phyloP scores from a whole-genome alignment of 1,284 basidiomycete genomes.

The Hypsizygus ulmarius region DNA sequence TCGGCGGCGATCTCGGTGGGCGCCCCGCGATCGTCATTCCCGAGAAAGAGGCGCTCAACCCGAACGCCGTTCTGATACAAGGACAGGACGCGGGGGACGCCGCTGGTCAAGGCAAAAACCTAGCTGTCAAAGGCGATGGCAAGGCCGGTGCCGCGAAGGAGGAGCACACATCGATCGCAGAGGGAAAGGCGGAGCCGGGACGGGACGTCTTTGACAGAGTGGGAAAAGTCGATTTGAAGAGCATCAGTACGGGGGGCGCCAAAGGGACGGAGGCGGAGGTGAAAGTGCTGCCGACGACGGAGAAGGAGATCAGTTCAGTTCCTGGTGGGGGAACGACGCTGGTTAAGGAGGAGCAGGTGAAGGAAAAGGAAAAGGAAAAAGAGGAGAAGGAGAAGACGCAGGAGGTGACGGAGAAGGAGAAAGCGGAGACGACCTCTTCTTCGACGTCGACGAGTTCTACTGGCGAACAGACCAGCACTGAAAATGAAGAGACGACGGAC shows the following conservation, averaged over 20 bases:
- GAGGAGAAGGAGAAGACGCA: neutral
- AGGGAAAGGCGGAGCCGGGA: conserved; percentile 63
- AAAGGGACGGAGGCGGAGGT: conserved; percentile 21
- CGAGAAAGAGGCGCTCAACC: conserved; percentile 23
- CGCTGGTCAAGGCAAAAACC: conserved; percentile 6
- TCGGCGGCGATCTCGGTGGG: conserved; percentile 46
- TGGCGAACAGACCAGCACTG: neutral
- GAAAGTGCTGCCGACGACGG: conserved; percentile 26
- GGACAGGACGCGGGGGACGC: neutral
- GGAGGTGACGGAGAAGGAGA: conserved; percentile 3
- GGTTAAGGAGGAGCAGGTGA: conserved; percentile 4
- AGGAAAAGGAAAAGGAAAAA: neutral
- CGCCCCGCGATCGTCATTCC: conserved; percentile 48
- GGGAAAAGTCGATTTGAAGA: conserved; percentile 37
- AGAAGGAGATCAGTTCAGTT: conserved; percentile 37
- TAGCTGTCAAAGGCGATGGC: neutral
- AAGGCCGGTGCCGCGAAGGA: conserved; percentile 18
- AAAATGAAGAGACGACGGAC: neutral
- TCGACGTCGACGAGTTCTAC: neutral
- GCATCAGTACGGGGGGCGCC: conserved; percentile 13
- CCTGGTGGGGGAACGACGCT: conserved; percentile 11
- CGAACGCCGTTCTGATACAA: conserved; percentile 6
- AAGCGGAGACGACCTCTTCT: neutral
- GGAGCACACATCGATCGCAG: conserved; percentile 38
- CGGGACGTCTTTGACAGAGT: conserved; percentile 60